A percentile compares a stretch with the other conserved stretches of the same genome.
Evolutionary conservation across 371 early-diverging fungal genomes (phyloP).

Genomic region (Syncephalis fuscata): DNA sequence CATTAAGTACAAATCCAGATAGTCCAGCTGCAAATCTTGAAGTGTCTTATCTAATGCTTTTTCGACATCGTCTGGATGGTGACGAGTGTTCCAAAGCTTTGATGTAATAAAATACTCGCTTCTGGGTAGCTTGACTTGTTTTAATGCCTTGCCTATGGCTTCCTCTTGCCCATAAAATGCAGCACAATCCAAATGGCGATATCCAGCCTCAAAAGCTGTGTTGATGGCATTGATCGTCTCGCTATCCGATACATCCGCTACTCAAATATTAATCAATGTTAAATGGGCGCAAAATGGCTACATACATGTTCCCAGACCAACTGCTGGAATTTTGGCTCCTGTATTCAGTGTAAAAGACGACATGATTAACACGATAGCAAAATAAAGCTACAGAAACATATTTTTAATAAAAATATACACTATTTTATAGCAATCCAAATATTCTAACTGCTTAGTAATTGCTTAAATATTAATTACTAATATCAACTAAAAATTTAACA

Average conservation of each 20-base stretch:
- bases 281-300: too few relatives aligned
- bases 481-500: too few relatives aligned
- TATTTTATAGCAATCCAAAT: too few relatives aligned
- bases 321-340: conserved; percentile 2
- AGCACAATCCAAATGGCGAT: conserved; percentile 10
- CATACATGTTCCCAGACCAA: conserved; percentile 4
- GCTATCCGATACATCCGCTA: too few relatives aligned
- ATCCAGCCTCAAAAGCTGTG: conserved; percentile 7
- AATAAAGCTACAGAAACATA: too few relatives aligned
- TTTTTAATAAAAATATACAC: too few relatives aligned
- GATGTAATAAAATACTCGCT: conserved; percentile 50
- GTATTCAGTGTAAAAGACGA: background rate
- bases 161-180: conserved; percentile 40
- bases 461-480: too few relatives aligned
- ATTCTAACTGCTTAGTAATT: too few relatives aligned
- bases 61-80: conserved; percentile 16
- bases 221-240: conserved; percentile 2
- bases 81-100: conserved; percentile 36
- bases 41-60: conserved; percentile 14
- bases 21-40: conserved; percentile 27
- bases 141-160: conserved; percentile 40
- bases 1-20: conserved; percentile 57
- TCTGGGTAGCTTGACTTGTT: conserved; percentile 31
- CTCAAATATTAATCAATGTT: too few relatives aligned
- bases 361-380: too few relatives aligned